Evolutionary conservation across 306 rosid species (phyloP).

Genomic region (Medicago arabica): DNA sequence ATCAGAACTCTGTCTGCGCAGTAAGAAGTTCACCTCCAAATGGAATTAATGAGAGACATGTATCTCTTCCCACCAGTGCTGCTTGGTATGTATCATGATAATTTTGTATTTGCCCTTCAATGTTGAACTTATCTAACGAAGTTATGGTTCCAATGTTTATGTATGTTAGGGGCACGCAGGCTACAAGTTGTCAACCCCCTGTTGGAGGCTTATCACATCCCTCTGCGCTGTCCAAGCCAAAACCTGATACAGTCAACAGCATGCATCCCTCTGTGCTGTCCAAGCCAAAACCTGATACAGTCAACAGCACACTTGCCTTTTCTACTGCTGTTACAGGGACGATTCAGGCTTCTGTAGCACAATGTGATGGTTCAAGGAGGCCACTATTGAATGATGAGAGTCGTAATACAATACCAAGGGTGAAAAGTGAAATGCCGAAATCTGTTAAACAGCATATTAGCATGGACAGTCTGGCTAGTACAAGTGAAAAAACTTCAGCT

Average conservation of each 20-base stretch:
- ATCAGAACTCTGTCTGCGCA: conserved; percentile 61
- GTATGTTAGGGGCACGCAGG: conserved; percentile 73
- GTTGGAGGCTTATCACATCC: conserved; percentile 52
- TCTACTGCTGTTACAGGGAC: conserved; percentile 67
- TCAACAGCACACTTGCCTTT: conserved; percentile 53
- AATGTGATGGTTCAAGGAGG: conserved; percentile 59
- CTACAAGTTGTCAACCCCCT: conserved; percentile 63
- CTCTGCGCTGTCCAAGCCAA: conserved; percentile 65
- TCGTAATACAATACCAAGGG: conserved; percentile 48
- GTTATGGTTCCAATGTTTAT: conserved; percentile 22
- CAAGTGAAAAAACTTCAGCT: conserved; percentile 55
- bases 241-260: conserved; percentile 57
- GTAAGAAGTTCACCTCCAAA: conserved; percentile 79
- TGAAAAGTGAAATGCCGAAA: conserved; percentile 57
- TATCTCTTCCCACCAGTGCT: conserved; percentile 75
- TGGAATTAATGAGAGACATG: conserved; percentile 73
- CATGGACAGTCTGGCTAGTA: conserved; percentile 50
- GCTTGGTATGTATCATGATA: conserved; percentile 67
- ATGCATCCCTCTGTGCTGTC: conserved; percentile 58
- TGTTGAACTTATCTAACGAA: conserved; percentile 29
- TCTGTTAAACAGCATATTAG: conserved; percentile 57
- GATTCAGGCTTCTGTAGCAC: conserved; percentile 50
- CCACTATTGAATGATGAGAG: conserved; percentile 56
- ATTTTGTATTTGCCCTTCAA: conserved; percentile 37
- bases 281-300: conserved; percentile 65